Percentiles rank a stretch among this genome's conserved stretches.
Evolutionary conservation across 306 rosid species (phyloP).

Genomic region (Acacia melanoxylon): DNA sequence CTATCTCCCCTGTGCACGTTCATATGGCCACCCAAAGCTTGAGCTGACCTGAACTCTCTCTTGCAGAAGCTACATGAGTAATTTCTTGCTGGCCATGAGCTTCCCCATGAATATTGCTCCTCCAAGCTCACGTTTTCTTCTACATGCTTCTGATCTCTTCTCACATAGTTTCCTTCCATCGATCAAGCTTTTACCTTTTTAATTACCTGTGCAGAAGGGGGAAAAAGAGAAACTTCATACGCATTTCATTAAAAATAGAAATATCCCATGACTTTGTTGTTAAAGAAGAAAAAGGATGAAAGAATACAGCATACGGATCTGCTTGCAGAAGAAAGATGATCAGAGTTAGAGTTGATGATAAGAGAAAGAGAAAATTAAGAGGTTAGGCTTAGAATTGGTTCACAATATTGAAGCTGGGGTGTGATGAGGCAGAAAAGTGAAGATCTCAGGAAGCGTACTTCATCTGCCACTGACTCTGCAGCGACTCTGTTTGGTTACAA

Average conservation of each 20-base stretch:
- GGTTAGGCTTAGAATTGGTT: slow-evolving; percentile 18
- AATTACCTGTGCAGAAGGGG: not conserved
- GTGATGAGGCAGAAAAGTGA: slow-evolving; percentile 33
- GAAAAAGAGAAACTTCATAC: not conserved
- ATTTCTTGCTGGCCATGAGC: slow-evolving; percentile 62
- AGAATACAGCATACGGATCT: slow-evolving; percentile 16
- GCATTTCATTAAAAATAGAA: not conserved
- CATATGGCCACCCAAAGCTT: slow-evolving; percentile 91
- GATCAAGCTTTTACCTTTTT: slow-evolving; percentile 6
- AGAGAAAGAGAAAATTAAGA: slow-evolving; percentile 29
- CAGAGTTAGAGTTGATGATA: slow-evolving; percentile 23
- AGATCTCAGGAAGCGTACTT: slow-evolving; percentile 50
- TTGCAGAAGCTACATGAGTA: slow-evolving; percentile 76
- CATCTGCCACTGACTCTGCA: slow-evolving; percentile 36
- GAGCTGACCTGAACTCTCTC: slow-evolving; percentile 85
- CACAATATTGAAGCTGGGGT: slow-evolving; percentile 24
- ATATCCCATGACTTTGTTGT: not conserved
- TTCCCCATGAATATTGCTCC: slow-evolving; percentile 45
- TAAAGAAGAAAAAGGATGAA: not conserved
- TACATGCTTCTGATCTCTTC: slow-evolving; percentile 38
- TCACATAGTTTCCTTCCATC: slow-evolving; percentile 60
- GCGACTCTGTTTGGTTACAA: slow-evolving; percentile 51
- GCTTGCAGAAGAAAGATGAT: slow-evolving; percentile 24
- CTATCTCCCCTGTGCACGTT: slow-evolving; percentile 91
- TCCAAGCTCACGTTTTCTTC: slow-evolving; percentile 39